Evolutionary conservation across 2,329 filamentous ascomycete genomes (phyloP).

Genomic region (Endoconidiophora polonica): DNA sequence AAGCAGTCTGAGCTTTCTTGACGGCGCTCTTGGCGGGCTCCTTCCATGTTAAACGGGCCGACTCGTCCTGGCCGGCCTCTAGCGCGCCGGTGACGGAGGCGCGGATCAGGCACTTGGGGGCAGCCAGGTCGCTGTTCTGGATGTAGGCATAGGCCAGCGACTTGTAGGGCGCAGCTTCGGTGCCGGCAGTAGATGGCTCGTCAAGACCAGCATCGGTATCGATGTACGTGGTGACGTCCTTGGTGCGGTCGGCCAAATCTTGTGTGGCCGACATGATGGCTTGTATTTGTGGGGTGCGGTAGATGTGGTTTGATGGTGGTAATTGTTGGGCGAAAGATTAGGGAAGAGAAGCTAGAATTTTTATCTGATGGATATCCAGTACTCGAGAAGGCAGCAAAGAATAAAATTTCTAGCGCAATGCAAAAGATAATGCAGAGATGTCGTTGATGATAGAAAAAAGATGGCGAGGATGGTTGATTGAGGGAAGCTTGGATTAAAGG

Average conservation of each 20-base stretch:
- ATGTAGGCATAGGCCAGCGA: conserved; percentile 62
- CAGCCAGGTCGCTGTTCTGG: conserved; percentile 43
- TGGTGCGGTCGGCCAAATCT: conserved; percentile 34
- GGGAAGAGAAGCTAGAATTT: too few species aligned
- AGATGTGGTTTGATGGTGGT: too few species aligned
- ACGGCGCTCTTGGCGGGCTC: conserved; percentile 65
- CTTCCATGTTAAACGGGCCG: conserved; percentile 56
- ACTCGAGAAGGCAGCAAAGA: too few species aligned
- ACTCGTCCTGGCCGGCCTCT: conserved; percentile 46
- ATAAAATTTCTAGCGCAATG: too few species aligned
- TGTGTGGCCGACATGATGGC: conserved; percentile 27
- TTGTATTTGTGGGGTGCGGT: neutral
- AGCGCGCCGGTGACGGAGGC: conserved; percentile 46
- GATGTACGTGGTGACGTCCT: conserved; percentile 45
- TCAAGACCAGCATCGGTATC: conserved; percentile 68
- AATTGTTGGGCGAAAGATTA: too few species aligned
- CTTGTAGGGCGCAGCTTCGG: conserved; percentile 64
- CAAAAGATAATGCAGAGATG: too few species aligned
- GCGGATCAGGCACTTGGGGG: conserved; percentile 47
- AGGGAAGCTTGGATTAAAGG: too few species aligned
- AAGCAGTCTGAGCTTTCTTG: conserved; percentile 67
- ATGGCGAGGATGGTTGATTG: too few species aligned
- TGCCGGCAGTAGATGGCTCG: conserved; percentile 47
- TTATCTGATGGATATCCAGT: too few species aligned
- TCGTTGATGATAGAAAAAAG: too few species aligned